Percentiles rank a stretch among this genome's conserved stretches.
phyloP scores from a whole-genome alignment of 2,329 filamentous ascomycete genomes.

The Cordyceps cicadae region DNA sequence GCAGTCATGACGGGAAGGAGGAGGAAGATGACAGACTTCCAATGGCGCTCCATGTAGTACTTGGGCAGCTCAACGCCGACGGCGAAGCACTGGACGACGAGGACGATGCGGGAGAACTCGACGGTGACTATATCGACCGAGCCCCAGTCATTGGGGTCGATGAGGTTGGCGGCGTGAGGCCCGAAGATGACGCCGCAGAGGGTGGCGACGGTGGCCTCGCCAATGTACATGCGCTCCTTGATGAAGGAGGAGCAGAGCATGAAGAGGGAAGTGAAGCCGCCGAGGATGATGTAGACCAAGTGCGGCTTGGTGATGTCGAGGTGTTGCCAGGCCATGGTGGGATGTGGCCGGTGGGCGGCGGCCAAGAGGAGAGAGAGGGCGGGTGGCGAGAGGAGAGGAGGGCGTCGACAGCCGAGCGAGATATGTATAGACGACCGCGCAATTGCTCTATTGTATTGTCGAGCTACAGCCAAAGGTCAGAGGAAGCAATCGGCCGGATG shows the following conservation, averaged over 20 bases:
- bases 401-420: neutral
- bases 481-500: neutral
- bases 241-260: constrained; percentile 98
- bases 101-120: constrained; percentile 80
- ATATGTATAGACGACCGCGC: neutral
- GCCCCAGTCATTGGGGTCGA: constrained; percentile 69
- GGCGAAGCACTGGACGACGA: constrained; percentile 88
- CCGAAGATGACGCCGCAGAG: constrained; percentile 84
- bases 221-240: constrained; percentile 97
- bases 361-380: neutral
- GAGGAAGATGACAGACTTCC: constrained; percentile 82
- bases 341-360: neutral
- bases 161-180: constrained; percentile 72
- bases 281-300: constrained; percentile 96
- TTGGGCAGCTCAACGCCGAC: constrained; percentile 85
- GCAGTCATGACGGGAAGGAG: constrained; percentile 95
- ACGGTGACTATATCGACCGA: constrained; percentile 79
- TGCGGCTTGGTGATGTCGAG: constrained; percentile 87
- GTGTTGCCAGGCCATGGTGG: constrained; percentile 66
- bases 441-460: neutral
- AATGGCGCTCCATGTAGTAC: constrained; percentile 96
- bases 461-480: neutral
- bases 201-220: constrained; percentile 91
- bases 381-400: neutral
- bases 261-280: constrained; percentile 94